Conservation (phyloP, 2,329 filamentous ascomycete genomes). For the Monilinia fructigena region DNA sequence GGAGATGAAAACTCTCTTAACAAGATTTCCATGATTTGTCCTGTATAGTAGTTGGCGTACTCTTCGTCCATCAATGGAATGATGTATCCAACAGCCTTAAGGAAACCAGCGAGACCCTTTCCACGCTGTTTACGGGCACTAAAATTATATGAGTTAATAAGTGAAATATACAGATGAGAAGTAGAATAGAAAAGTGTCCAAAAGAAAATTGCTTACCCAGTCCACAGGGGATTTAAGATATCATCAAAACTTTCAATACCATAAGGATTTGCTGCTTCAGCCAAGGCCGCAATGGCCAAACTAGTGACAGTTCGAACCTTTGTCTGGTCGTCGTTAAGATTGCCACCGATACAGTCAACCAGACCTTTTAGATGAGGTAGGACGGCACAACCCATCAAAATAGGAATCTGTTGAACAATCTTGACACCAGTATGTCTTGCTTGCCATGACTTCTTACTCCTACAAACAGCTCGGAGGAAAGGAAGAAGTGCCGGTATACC, state of each 20-base stretch:
- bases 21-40: conserved; percentile 97
- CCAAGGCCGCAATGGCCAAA: conserved; percentile 89
- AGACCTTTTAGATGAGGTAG: conserved; percentile 92
- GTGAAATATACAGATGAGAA: not conserved
- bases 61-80: conserved; percentile 99
- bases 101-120: conserved; percentile 90
- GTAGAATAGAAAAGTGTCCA: not conserved
- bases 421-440: conserved; percentile 97
- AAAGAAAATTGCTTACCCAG: conserved; percentile 56
- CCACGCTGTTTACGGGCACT: conserved; percentile 81
- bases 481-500: conserved; percentile 93
- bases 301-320: conserved; percentile 97
- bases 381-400: conserved; percentile 96
- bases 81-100: conserved; percentile 97
- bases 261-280: conserved; percentile 95
- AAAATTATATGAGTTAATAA: not conserved
- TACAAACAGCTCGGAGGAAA: conserved; percentile 91
- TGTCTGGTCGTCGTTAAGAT: conserved; percentile 94
- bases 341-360: conserved; percentile 93
- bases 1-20: conserved; percentile 94
- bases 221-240: conserved; percentile 96
- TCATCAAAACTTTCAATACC: conserved; percentile 99
- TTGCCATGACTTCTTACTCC: conserved; percentile 99
- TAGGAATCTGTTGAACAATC: conserved; percentile 98
- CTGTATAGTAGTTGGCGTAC: conserved; percentile 98